Base-by-base conservation (phyloP, 2,329 filamentous ascomycete species). In the Neoarthrinium moseri region DNA sequence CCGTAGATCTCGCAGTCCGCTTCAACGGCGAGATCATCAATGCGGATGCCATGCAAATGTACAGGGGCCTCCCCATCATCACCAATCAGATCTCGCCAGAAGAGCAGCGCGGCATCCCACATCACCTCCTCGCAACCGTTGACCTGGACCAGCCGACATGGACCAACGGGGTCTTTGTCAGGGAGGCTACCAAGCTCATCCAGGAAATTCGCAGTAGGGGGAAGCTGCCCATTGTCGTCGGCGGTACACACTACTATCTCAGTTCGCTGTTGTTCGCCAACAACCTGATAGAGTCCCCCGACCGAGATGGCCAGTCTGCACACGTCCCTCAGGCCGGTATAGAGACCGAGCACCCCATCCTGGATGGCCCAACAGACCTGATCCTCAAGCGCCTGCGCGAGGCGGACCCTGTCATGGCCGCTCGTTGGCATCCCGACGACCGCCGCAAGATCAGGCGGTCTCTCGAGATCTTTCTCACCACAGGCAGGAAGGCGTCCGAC, bases 1-100 rank as follows among this genome's bases (percentile, higher is more conserved):
- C 94, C 7, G 86, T 99, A 32, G 89, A 96, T 52, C 71, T 99
- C 42, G 94, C 95, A 1, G 77, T 77, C 33, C 81, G 78, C 18
- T 91, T 91, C 68, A 85, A 94, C 65, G 94, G 95, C 61, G 94
- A 99, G 67, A 81, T 99, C 43, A 91, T 99, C 70, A 99, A 99
- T 63, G 89, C 89, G 37, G 94, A 99, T 74, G 94, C 94, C 30
- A 96, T 99, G 91, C 94, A 99, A 65, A 84, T 99, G 70, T 99
- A 99, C 66, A 79, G 81, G 43, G 94, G 94, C 3, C 73, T 99
- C 34, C 91, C 94, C 5, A 86, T 97, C 52, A 92, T 97, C 56
- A 99, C 94, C 21, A 99, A 99, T 66, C 95, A 97, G 64, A 87
- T 97, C 48, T 81, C 88, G 0, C 43, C 62, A 1, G 76, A 83